Evolutionary conservation across 345 rosid genomes (phyloP).

Genomic region (Melaleuca alternifolia): DNA sequence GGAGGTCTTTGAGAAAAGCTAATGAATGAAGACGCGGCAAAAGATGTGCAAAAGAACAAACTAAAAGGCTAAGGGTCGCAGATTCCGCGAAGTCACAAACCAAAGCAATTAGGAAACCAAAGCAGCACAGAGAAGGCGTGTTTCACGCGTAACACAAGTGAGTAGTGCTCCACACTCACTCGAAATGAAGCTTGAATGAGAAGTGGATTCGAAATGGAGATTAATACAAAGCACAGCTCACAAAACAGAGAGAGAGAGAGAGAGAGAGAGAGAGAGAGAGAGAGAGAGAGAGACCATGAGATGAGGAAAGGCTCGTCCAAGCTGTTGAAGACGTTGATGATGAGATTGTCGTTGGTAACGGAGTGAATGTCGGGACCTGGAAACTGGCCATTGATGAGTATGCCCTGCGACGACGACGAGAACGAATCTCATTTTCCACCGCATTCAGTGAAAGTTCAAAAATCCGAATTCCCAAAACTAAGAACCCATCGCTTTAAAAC

Average conservation of each 20-base stretch:
- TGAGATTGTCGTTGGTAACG: conserved; percentile 33
- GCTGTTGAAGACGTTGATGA: conserved; percentile 39
- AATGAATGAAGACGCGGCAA: background rate
- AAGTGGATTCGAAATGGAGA: background rate
- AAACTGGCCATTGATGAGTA: conserved; percentile 42
- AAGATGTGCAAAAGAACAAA: background rate
- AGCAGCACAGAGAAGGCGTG: background rate
- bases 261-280: background rate
- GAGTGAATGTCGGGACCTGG: conserved; percentile 43
- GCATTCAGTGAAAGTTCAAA: background rate
- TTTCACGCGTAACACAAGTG: background rate
- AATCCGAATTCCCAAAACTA: background rate
- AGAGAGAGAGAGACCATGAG: conserved; percentile 11
- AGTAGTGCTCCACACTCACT: background rate
- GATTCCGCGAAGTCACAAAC: background rate
- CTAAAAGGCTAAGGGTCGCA: background rate
- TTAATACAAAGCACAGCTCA: background rate
- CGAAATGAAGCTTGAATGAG: background rate
- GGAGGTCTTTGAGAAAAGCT: background rate
- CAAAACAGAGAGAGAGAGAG: background rate
- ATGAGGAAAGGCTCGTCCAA: conserved; percentile 39
- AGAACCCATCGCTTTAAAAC: background rate
- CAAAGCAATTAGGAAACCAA: background rate
- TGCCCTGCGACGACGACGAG: conserved; percentile 25
- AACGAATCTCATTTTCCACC: background rate